Evolutionary conservation across 306 rosid genomes (phyloP), one percentile per base, ranked within the genome.

Genomic region (Elaeagnus macrophylla): DNA sequence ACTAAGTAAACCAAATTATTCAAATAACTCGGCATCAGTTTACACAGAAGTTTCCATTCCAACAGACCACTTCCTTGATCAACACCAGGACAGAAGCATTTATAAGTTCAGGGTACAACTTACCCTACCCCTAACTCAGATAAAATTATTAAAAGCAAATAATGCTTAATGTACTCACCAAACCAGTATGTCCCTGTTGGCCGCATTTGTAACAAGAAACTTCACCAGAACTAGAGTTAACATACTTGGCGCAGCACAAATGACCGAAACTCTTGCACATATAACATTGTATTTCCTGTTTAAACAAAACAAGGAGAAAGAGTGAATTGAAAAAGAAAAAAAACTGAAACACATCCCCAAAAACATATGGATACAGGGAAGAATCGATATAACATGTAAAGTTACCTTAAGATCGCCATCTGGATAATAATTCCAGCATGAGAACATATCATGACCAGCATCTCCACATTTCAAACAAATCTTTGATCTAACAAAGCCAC

Each of bases 141-240:
- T 42, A 9, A 9, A 9, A 3, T 42, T 42, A 10, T 42, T 9
- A 42, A 42, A 42, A 13, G 11, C 1, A 42, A 42, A 41, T 1
- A 42, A 36, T 17, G 43, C 5, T 14, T 36, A 44, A 38, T 59
- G 35, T 56, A 76, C 95, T 82, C 77, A 91, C 99, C 96, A 75
- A 65, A 62, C 99, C 96, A 15, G 89, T 69, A 66, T 91, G 99
- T 14, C 99, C 99, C 60, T 72, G 42, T 59, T 68, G 75, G 43
- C 99, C 96, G 56, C 99, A 91, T 77, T 65, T 84, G 68, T 84
- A 91, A 74, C 96, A 91, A 37, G 96, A 91, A 74, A 84, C 38
- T 62, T 70, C 88, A 73, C 73, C 57, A 0, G 61, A 32, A 19
- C 45, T 59, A 53, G 56, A 47, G 53, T 77, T 69, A 20, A 19